Evolutionary conservation across 352 stramenopile species (phyloP).

Genomic region (Saprolegnia diclina): DNA sequence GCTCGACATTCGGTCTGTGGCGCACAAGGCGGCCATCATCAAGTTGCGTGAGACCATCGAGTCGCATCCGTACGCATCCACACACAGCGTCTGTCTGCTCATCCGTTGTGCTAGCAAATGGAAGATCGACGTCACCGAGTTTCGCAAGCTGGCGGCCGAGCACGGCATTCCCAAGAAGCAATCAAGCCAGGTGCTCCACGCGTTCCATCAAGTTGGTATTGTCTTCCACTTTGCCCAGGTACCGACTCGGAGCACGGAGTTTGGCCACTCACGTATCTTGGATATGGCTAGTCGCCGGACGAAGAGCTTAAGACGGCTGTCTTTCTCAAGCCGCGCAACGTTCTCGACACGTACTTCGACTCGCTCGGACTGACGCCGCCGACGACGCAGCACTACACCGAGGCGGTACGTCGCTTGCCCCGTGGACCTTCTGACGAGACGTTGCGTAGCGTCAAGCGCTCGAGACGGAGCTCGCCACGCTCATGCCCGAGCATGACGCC

Average conservation of each 20-base stretch:
- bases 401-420: slow-evolving; percentile 24
- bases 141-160: slow-evolving; percentile 58
- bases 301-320: slow-evolving; percentile 68
- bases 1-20: slow-evolving; percentile 70
- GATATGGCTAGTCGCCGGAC: slow-evolving; percentile 37
- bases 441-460: slow-evolving; percentile 44
- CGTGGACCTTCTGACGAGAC: not conserved
- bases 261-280: not conserved
- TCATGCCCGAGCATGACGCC: slow-evolving; percentile 64
- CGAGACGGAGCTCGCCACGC: slow-evolving; percentile 54
- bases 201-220: slow-evolving; percentile 68
- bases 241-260: not conserved
- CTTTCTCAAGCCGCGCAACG: slow-evolving; percentile 73
- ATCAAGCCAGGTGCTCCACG: slow-evolving; percentile 59
- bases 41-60: slow-evolving; percentile 65
- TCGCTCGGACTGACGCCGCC: slow-evolving; percentile 65
- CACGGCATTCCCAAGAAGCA: slow-evolving; percentile 82
- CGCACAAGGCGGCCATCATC: slow-evolving; percentile 76
- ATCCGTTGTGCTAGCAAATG: slow-evolving; percentile 31
- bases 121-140: slow-evolving; percentile 35
- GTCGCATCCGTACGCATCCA: slow-evolving; percentile 38
- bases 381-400: slow-evolving; percentile 57
- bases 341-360: slow-evolving; percentile 72
- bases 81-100: not conserved
- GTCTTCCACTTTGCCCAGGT: slow-evolving; percentile 77